Evolutionary conservation across 768 basidiomycete species (phyloP).

Genomic region (Trametes punicea): DNA sequence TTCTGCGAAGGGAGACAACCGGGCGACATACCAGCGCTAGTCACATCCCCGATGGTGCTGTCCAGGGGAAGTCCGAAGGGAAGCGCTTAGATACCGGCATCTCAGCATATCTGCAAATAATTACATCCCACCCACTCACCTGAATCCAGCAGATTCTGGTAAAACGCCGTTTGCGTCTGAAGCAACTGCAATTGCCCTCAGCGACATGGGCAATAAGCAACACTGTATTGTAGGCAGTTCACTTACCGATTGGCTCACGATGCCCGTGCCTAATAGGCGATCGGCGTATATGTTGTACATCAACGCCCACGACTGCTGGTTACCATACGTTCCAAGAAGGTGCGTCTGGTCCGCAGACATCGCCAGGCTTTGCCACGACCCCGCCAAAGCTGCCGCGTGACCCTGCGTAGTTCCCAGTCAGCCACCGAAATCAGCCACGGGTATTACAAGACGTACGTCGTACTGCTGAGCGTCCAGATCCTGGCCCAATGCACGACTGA

Average conservation of each 20-base stretch:
- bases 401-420: constrained; percentile 4
- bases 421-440: too few species aligned
- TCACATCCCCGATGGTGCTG: background rate
- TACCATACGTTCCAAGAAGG: constrained; percentile 6
- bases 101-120: background rate
- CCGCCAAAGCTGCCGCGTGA: constrained; percentile 4
- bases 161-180: constrained; percentile 8
- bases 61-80: constrained; percentile 7
- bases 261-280: constrained; percentile 4
- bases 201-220: background rate
- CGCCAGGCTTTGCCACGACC: constrained; percentile 12
- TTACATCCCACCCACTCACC: background rate
- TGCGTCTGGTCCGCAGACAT: constrained; percentile 4
- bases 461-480: constrained; percentile 14
- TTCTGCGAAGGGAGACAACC: background rate
- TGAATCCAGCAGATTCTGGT: background rate
- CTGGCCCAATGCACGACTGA: constrained; percentile 14
- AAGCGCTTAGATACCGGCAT: background rate
- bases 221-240: background rate
- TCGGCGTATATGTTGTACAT: constrained; percentile 21
- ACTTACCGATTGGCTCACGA: constrained; percentile 10
- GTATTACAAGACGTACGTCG: constrained; percentile 6
- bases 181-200: background rate
- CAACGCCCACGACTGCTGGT: constrained; percentile 13
- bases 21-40: background rate